Evolutionary conservation across 83 land plant species (phyloP).

Genomic region (Picea abies): DNA sequence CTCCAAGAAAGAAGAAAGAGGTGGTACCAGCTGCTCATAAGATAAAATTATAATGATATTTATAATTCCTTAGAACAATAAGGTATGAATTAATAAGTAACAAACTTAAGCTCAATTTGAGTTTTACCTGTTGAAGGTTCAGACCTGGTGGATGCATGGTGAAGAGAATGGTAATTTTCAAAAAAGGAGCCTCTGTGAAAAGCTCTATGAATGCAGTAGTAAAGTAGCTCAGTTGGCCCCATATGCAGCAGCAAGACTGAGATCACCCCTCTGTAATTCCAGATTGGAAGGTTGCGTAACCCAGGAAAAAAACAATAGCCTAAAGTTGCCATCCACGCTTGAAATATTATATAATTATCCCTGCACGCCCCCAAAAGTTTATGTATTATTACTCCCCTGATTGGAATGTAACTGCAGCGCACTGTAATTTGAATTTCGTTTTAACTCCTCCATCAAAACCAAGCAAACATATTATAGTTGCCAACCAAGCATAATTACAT

Average conservation of each 20-base stretch:
- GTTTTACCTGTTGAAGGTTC: slow-evolving; percentile 41
- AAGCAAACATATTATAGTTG: too few species aligned
- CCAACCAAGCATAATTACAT: too few species aligned
- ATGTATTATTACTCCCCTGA: background rate
- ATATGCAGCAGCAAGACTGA: slow-evolving; percentile 30
- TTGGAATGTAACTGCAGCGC: background rate
- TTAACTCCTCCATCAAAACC: too few species aligned
- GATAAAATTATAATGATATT: background rate
- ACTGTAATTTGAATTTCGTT: background rate
- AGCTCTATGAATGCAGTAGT: slow-evolving; percentile 39
- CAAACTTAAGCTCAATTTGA: background rate
- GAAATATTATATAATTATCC: slow-evolving; percentile 44
- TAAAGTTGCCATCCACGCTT: slow-evolving; percentile 27
- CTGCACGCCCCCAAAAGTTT: slow-evolving; percentile 20
- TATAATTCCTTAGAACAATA: background rate
- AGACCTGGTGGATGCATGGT: slow-evolving; percentile 34
- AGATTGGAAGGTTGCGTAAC: slow-evolving; percentile 20
- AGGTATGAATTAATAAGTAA: background rate
- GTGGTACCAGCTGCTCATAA: slow-evolving; percentile 31
- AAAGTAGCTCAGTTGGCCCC: slow-evolving; percentile 38
- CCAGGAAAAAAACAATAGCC: slow-evolving; percentile 16
- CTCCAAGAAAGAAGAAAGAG: slow-evolving; percentile 44
- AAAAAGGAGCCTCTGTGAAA: slow-evolving; percentile 20
- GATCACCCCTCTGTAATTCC: slow-evolving; percentile 25
- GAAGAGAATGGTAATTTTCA: slow-evolving; percentile 33